Conservation (phyloP, 352 stramenopile species). For the Phytophthora quininea region DNA sequence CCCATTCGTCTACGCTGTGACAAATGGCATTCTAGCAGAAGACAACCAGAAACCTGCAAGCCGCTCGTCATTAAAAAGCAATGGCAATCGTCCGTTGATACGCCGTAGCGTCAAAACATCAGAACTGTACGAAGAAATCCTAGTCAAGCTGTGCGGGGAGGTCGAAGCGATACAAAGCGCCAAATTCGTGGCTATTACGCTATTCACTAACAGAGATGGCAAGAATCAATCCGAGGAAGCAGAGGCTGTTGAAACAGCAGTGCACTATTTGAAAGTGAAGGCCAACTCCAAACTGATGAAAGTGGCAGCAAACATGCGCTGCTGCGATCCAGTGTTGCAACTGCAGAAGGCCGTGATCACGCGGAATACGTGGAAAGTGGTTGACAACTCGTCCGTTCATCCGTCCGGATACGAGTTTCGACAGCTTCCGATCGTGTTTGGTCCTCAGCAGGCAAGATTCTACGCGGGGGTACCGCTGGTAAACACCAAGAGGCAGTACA, state of each 20-base stretch:
- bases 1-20: slow-evolving; percentile 16
- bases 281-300: slow-evolving; percentile 57
- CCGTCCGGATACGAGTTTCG: slow-evolving; percentile 54
- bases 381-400: slow-evolving; percentile 26
- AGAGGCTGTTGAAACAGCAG: slow-evolving; percentile 18
- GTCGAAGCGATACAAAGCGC: slow-evolving; percentile 43
- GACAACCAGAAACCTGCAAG: slow-evolving; percentile 3
- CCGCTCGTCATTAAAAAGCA: neutral
- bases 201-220: slow-evolving; percentile 41
- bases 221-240: slow-evolving; percentile 14
- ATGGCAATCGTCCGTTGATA: slow-evolving; percentile 38
- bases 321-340: slow-evolving; percentile 69
- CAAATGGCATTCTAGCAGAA: slow-evolving; percentile 20
- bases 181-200: slow-evolving; percentile 64
- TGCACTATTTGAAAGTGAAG: slow-evolving; percentile 59
- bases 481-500: slow-evolving; percentile 43
- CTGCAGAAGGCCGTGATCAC: slow-evolving; percentile 52
- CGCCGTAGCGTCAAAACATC: slow-evolving; percentile 40
- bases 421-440: slow-evolving; percentile 69
- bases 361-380: slow-evolving; percentile 43
- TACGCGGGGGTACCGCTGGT: slow-evolving; percentile 73
- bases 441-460: slow-evolving; percentile 71
- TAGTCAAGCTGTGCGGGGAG: slow-evolving; percentile 62
- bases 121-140: slow-evolving; percentile 54
- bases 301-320: slow-evolving; percentile 61